Evolutionary conservation across 805 yeast genomes (phyloP).

Genomic region (Yarrowia divulgata): DNA sequence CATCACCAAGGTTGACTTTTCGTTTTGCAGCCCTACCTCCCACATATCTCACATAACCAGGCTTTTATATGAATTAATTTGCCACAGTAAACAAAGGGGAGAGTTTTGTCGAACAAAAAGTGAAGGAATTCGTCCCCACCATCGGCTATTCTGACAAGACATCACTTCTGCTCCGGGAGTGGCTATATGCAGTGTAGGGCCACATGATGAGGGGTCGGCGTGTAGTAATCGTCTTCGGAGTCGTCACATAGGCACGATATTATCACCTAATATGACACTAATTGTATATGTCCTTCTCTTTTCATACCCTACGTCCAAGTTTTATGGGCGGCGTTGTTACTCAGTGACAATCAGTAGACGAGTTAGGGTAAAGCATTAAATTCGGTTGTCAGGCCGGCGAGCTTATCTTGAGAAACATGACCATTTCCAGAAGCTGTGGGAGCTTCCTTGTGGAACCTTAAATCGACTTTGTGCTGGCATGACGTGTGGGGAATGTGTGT

Average conservation of each 20-base stretch:
- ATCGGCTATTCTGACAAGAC: neutral
- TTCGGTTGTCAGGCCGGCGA: constrained; percentile 15
- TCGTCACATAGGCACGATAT: neutral
- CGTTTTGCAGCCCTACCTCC: constrained; percentile 18
- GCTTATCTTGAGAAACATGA: neutral
- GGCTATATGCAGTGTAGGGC: neutral
- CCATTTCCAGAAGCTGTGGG: constrained; percentile 31
- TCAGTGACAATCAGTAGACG: neutral
- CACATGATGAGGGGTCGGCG: neutral
- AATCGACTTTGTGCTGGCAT: neutral
- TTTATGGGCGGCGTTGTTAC: neutral
- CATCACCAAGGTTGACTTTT: constrained; percentile 9
- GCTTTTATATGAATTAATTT: constrained; percentile 31
- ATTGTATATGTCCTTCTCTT: neutral
- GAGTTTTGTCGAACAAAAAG: neutral
- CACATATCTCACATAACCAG: neutral
- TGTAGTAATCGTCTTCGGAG: neutral
- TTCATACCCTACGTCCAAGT: neutral
- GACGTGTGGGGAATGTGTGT: constrained; percentile 2
- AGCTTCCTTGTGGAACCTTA: constrained; percentile 9
- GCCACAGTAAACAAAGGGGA: constrained; percentile 8
- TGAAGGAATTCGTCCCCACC: neutral
- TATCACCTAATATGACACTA: neutral
- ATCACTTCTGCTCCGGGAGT: neutral
- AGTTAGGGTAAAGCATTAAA: constrained; percentile 7